Base-by-base conservation (phyloP, 176 grass and related monocot species). In the Cenchrus fungigraminus region DNA sequence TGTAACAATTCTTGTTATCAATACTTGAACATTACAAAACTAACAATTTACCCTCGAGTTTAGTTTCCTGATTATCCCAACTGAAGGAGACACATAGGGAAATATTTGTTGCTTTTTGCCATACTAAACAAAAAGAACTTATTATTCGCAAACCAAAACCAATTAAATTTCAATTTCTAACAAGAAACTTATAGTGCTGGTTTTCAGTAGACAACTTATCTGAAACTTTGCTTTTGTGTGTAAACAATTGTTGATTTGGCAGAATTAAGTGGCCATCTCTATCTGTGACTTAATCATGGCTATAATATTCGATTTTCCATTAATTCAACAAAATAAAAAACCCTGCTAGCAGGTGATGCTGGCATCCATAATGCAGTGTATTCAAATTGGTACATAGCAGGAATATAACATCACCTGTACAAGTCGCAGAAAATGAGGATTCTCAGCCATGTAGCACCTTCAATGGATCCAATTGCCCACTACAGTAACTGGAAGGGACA, bases 401-500 rank as follows among this genome's bases (percentile, higher is more conserved):
- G 19, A 51, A 43, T 12, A 61, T 61, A 90, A 45, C 3, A 76
- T 83, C 63, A 91, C 89, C 89, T 91, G 89, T 91, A 91, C 89
- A 91, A 84, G 84, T 80, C 17, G 62, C 85, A 84, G 85, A 84
- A 88, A 84, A 46, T 65, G 76, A 84, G 61, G 61, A 87, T 68
- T 83, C 74, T 91, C 89, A 91, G 49, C 81, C 81, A 10, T 84
- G 85, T 86, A 84, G 85, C 70, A 87, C 87, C 82, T 83, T 94
- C 50, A 84, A 46, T 10, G 92, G 92, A 85, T 97, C 87, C 76
- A 97, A 83, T 31, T 85, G 94, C 14, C 94, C 94, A 0, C 94
- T 97, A 76, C 84, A 97, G 81, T 97, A 97, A 86, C 94, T 94
- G 31, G 94, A 97, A 79, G 89, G 91, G 73, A 94, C 91, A 72